These are phyloP conservation scores for Diaporthe citri DNA, from an alignment of 2,329 filamentous ascomycete species.

Conservation along the genomic window DNA sequence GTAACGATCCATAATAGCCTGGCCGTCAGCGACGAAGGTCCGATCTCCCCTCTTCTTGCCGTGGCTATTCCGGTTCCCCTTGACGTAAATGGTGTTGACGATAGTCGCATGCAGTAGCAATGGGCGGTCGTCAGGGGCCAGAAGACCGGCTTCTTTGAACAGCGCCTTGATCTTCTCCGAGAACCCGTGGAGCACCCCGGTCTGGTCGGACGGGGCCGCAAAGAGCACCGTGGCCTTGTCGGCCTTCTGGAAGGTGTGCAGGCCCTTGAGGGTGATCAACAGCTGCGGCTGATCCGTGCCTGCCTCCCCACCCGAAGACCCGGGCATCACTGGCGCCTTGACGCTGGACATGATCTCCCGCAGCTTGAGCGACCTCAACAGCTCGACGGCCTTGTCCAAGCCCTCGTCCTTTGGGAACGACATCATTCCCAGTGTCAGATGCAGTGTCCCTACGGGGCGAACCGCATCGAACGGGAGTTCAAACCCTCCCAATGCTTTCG, in stretches of 20 bases:
- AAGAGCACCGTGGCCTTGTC: slow-evolving; percentile 74
- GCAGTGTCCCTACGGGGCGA: slow-evolving; percentile 82
- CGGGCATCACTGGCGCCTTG: slow-evolving; percentile 38
- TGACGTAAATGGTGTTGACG: slow-evolving; percentile 85
- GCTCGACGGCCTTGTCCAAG: slow-evolving; percentile 56
- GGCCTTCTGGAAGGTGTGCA: slow-evolving; percentile 71
- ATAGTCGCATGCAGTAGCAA: slow-evolving; percentile 87
- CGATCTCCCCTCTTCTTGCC: slow-evolving; percentile 47
- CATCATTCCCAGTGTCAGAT: slow-evolving; percentile 91
- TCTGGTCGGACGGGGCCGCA: slow-evolving; percentile 67
- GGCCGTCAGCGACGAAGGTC: slow-evolving; percentile 66
- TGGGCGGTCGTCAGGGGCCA: slow-evolving; percentile 70
- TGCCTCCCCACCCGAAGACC: slow-evolving; percentile 19
- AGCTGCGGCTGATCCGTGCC: slow-evolving; percentile 45
- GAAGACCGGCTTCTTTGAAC: slow-evolving; percentile 69
- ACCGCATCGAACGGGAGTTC: slow-evolving; percentile 76
- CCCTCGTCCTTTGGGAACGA: slow-evolving; percentile 68
- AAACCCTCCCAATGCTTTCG: slow-evolving; percentile 52
- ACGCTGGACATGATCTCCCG: slow-evolving; percentile 54
- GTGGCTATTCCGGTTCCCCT: slow-evolving; percentile 50
- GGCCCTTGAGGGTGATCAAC: slow-evolving; percentile 63
- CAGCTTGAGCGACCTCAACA: slow-evolving; percentile 55
- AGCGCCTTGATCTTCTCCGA: slow-evolving; percentile 65
- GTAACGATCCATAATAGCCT: slow-evolving; percentile 69
- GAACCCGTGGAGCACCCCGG: slow-evolving; percentile 66